phyloP scores from a whole-genome alignment of 2,329 filamentous ascomycete genomes.

The Claviceps purpurea region DNA sequence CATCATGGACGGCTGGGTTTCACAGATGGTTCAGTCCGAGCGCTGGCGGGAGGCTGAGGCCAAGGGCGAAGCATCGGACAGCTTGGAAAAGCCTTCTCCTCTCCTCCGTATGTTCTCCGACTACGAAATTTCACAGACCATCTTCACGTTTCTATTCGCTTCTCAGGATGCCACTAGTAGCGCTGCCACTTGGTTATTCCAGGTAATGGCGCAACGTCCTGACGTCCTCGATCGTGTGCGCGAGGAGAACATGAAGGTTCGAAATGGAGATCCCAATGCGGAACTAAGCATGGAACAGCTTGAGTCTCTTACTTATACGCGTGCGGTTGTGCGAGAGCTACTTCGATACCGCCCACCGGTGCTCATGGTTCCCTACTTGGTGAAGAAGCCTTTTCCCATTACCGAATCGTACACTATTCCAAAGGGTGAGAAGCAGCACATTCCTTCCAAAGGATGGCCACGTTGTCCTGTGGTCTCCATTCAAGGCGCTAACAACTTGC shows the following conservation, averaged over 20 bases:
- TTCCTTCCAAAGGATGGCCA: not conserved
- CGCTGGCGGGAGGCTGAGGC: conserved; percentile 67
- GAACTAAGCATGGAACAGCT: conserved; percentile 71
- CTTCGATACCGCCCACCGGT: conserved; percentile 92
- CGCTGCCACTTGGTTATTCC: conserved; percentile 89
- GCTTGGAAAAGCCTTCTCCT: conserved; percentile 67
- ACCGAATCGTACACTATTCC: conserved; percentile 79
- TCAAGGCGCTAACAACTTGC: not conserved
- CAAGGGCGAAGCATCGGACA: conserved; percentile 53
- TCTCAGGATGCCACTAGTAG: conserved; percentile 95
- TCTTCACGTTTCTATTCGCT: conserved; percentile 95
- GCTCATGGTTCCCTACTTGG: conserved; percentile 89
- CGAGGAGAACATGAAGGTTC: conserved; percentile 71
- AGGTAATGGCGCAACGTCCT: conserved; percentile 85
- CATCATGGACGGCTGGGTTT: conserved; percentile 93
- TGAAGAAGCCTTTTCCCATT: conserved; percentile 91
- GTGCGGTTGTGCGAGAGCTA: conserved; percentile 80
- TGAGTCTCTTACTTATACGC: conserved; percentile 79
- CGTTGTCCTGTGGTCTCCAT: not conserved
- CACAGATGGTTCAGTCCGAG: conserved; percentile 75
- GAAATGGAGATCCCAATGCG: conserved; percentile 60
- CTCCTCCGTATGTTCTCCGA: conserved; percentile 79
- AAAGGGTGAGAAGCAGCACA: conserved; percentile 46
- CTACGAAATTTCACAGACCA: conserved; percentile 80
- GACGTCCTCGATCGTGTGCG: conserved; percentile 81